A percentile compares a stretch with the other conserved stretches of the same genome.
Conservation (phyloP, 352 stramenopile genomes). For the Elongisporangium prolatum region DNA sequence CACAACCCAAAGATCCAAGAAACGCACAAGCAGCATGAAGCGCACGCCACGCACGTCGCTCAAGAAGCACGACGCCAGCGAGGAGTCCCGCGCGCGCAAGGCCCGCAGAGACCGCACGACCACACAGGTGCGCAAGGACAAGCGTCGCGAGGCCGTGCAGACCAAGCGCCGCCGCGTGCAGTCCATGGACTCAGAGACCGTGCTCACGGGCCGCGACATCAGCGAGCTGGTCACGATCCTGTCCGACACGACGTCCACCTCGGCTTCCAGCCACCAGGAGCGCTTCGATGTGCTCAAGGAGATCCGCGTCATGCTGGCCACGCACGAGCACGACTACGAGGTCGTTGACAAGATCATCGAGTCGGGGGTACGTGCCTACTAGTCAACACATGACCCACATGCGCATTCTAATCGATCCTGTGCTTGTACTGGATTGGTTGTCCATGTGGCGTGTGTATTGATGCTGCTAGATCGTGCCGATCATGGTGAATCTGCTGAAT, state of each 20-base stretch:
- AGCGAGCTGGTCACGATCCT: constrained; percentile 45
- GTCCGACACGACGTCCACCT: constrained; percentile 29
- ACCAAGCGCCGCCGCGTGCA: constrained; percentile 69
- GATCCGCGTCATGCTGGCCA: constrained; percentile 54
- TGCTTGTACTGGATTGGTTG: not conserved
- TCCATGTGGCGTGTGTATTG: not conserved
- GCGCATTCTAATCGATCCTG: not conserved
- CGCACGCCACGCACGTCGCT: constrained; percentile 63
- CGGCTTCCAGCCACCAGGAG: constrained; percentile 38
- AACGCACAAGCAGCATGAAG: constrained; percentile 2
- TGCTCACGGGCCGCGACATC: constrained; percentile 50
- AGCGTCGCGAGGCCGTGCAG: constrained; percentile 53
- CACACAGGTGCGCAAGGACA: constrained; percentile 72
- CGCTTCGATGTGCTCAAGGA: constrained; percentile 69
- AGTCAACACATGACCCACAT: not conserved
- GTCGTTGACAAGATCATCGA: constrained; percentile 73
- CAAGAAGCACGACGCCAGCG: constrained; percentile 68
- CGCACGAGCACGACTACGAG: constrained; percentile 62
- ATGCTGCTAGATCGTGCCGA: constrained; percentile 49
- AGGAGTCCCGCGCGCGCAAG: constrained; percentile 59
- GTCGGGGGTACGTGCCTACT: constrained; percentile 42
- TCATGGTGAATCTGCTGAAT: constrained; percentile 65
- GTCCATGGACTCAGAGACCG: constrained; percentile 31
- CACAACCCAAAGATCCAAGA: not conserved
- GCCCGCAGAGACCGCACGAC: constrained; percentile 53